Percentiles rank a stretch among this genome's conserved stretches.
Conservation (phyloP, 2,329 filamentous ascomycete genomes). For the Talaromyces sp. region DNA sequence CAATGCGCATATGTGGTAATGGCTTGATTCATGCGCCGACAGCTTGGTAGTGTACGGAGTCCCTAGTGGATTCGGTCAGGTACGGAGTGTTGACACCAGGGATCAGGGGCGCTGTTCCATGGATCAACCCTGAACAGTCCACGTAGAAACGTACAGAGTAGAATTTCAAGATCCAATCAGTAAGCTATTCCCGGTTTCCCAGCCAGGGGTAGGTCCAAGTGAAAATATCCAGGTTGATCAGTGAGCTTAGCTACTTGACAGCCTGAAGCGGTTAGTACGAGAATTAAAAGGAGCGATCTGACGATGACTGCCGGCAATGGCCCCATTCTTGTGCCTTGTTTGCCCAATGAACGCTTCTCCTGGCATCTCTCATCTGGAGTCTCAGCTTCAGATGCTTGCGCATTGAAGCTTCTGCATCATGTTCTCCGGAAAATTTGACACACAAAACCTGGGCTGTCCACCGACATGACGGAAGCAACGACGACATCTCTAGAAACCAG, state of each 20-base stretch:
- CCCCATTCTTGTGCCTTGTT: not conserved
- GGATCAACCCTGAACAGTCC: not conserved
- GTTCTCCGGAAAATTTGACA: too few species aligned
- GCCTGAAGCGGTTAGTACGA: constrained; percentile 7
- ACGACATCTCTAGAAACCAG: not conserved
- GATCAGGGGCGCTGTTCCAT: not conserved
- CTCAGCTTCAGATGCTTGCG: not conserved
- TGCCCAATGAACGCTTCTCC: not conserved
- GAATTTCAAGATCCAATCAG: not conserved
- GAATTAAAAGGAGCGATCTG: not conserved
- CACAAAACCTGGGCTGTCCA: too few species aligned
- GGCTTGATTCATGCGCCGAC: not conserved
- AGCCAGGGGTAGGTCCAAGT: not conserved
- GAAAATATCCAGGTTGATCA: not conserved
- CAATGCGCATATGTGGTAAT: not conserved
- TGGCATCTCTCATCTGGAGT: not conserved
- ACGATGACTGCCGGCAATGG: constrained; percentile 2
- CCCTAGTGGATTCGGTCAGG: not conserved
- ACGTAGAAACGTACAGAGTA: not conserved
- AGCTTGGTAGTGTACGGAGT: not conserved
- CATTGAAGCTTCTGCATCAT: not conserved
- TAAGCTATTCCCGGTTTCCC: not conserved
- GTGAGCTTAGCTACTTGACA: not conserved
- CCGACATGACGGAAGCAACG: not conserved
- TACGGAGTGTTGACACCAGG: not conserved